A percentile compares a stretch with the other conserved stretches of the same genome.
These are phyloP conservation scores for Mercurialis annua DNA, from an alignment of 345 rosid genomes.

Conservation along the genomic window DNA sequence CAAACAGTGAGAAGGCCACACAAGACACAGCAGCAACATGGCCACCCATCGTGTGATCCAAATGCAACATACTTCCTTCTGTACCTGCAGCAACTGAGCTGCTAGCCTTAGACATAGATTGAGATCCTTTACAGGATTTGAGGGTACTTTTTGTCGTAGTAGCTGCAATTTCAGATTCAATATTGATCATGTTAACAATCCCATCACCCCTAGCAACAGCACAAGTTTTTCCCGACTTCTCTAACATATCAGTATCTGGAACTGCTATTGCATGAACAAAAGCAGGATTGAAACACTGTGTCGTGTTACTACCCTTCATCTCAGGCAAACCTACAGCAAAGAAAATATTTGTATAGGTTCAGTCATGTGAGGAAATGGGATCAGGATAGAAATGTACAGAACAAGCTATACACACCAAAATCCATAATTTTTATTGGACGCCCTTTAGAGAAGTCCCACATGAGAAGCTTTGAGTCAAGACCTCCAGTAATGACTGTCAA, in stretches of 20 bases:
- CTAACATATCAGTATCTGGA: slow-evolving; percentile 74
- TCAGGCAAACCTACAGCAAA: slow-evolving; percentile 47
- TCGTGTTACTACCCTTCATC: slow-evolving; percentile 26
- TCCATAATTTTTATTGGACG: slow-evolving; percentile 61
- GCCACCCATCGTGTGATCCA: slow-evolving; percentile 80
- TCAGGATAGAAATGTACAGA: neutral
- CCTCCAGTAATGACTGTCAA: slow-evolving; percentile 78
- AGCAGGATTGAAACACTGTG: slow-evolving; percentile 84
- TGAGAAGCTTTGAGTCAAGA: slow-evolving; percentile 78
- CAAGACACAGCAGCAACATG: slow-evolving; percentile 86
- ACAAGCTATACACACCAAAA: slow-evolving; percentile 46
- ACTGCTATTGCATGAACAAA: slow-evolving; percentile 79
- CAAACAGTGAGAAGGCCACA: slow-evolving; percentile 69
- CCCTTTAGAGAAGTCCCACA: slow-evolving; percentile 96
- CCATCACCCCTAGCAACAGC: slow-evolving; percentile 89
- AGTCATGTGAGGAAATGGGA: neutral
- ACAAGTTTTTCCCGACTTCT: slow-evolving; percentile 59
- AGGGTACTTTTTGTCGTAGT: slow-evolving; percentile 33
- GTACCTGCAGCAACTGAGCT: slow-evolving; percentile 20
- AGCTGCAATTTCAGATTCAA: slow-evolving; percentile 59
- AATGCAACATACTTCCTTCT: slow-evolving; percentile 48
- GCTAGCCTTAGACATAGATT: slow-evolving; percentile 36
- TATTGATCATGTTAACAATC: slow-evolving; percentile 53
- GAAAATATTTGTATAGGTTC: slow-evolving; percentile 1
- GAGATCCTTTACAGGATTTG: slow-evolving; percentile 54